Percentiles rank a stretch among this genome's conserved stretches.
Conservation (phyloP, 2,329 filamentous ascomycete genomes). For the Microascus cirrosus region DNA sequence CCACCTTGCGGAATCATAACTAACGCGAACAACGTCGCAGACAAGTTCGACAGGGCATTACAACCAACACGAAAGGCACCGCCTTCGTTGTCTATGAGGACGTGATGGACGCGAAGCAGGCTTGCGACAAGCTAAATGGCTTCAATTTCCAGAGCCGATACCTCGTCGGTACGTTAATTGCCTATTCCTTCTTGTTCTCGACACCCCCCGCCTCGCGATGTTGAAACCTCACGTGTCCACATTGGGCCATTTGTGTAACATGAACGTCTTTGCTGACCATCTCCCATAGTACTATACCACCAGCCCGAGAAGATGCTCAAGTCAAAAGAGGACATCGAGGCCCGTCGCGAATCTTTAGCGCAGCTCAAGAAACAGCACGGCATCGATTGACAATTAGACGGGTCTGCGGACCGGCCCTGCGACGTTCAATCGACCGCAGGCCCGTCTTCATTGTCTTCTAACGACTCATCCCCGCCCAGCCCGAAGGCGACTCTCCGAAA, state of each 20-base stretch:
- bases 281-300: conserved; percentile 45
- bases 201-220: not conserved
- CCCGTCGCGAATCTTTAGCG: conserved; percentile 94
- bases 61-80: conserved; percentile 93
- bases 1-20: not conserved
- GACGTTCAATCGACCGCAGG: conserved; percentile 35
- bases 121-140: conserved; percentile 98
- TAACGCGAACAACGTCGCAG: conserved; percentile 30
- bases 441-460: conserved; percentile 41
- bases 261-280: not conserved
- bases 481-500: conserved; percentile 32
- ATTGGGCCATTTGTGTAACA: not conserved
- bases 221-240: not conserved
- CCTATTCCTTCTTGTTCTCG: not conserved
- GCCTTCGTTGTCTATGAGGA: conserved; percentile 99
- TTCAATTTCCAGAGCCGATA: conserved; percentile 99
- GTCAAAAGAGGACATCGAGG: conserved; percentile 87
- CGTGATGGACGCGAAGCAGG: conserved; percentile 96
- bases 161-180: conserved; percentile 70
- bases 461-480: conserved; percentile 21
- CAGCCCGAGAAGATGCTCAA: conserved; percentile 60
- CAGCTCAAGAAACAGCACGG: conserved; percentile 95
- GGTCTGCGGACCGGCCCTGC: conserved; percentile 40
- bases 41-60: conserved; percentile 97
- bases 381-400: conserved; percentile 89